Conservation (phyloP, 2,329 filamentous ascomycete species). For the Orbilia oligospora region DNA sequence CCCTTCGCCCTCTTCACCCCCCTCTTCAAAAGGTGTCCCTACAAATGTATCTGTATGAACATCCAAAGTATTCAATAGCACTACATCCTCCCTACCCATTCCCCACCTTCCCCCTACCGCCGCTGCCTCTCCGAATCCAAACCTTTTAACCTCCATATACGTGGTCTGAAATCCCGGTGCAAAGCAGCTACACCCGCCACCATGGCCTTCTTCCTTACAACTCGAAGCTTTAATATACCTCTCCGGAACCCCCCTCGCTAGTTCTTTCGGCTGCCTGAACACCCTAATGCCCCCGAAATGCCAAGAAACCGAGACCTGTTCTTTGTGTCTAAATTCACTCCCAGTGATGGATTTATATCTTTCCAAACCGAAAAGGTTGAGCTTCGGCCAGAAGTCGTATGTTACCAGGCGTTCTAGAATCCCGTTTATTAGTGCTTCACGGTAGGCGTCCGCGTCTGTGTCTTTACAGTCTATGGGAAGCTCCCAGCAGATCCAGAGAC, state of each 20-base stretch:
- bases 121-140: slow-evolving; percentile 12
- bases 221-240: slow-evolving; percentile 18
- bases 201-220: slow-evolving; percentile 12
- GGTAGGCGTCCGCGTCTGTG: slow-evolving; percentile 1
- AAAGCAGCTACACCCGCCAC: slow-evolving; percentile 15
- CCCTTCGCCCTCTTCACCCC: background rate
- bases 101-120: background rate
- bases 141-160: slow-evolving; percentile 18
- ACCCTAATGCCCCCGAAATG: slow-evolving; percentile 22
- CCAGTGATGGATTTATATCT: slow-evolving; percentile 5
- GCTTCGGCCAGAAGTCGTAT: slow-evolving; percentile 14
- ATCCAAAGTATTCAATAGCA: slow-evolving; percentile 15
- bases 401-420: slow-evolving; percentile 12
- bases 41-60: slow-evolving; percentile 17
- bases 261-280: background rate
- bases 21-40: slow-evolving; percentile 7
- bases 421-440: background rate
- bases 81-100: slow-evolving; percentile 5
- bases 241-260: background rate
- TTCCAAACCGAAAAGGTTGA: slow-evolving; percentile 15
- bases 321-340: slow-evolving; percentile 5
- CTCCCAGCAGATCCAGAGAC: slow-evolving; percentile 22
- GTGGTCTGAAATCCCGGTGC: slow-evolving; percentile 23
- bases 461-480: slow-evolving; percentile 12
- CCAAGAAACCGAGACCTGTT: slow-evolving; percentile 16